Evolutionary conservation across 164 flowering plant species (phyloP).

Genomic region (Umbellularia californica): DNA sequence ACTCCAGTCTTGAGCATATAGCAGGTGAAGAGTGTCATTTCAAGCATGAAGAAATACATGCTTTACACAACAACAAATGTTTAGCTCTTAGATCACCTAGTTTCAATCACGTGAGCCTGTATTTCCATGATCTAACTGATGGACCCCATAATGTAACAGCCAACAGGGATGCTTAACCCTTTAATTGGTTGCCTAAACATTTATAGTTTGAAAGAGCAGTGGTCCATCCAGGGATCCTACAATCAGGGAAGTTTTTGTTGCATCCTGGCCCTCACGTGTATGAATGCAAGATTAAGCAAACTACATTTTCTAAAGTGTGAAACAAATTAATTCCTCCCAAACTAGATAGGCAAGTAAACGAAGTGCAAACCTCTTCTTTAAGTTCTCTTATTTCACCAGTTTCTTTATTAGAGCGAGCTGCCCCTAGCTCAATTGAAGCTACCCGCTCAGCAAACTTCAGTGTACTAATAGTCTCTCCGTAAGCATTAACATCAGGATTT

Average conservation of each 20-base stretch:
- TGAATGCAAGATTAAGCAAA: not conserved
- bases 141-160: not conserved
- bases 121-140: not conserved
- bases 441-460: constrained; percentile 94
- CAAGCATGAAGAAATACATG: not conserved
- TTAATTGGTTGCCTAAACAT: not conserved
- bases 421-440: constrained; percentile 81
- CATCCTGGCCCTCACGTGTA: not conserved
- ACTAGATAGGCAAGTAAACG: not conserved
- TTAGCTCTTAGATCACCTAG: not conserved
- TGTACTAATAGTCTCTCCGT: constrained; percentile 88
- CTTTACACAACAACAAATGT: not conserved
- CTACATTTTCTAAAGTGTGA: not conserved
- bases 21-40: not conserved
- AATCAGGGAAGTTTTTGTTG: not conserved
- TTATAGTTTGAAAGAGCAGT: not conserved
- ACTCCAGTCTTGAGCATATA: not conserved
- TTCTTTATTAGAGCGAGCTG: constrained; percentile 82
- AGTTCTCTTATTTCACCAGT: constrained; percentile 66
- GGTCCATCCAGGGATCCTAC: not conserved
- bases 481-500: constrained; percentile 69
- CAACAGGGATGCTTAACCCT: not conserved
- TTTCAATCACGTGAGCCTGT: not conserved
- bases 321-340: not conserved
- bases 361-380: constrained; percentile 65